Evolutionary conservation across 2,329 filamentous ascomycete species (phyloP), one percentile per base, ranked within the genome.

Genomic region (Knoxdaviesia capensis): DNA sequence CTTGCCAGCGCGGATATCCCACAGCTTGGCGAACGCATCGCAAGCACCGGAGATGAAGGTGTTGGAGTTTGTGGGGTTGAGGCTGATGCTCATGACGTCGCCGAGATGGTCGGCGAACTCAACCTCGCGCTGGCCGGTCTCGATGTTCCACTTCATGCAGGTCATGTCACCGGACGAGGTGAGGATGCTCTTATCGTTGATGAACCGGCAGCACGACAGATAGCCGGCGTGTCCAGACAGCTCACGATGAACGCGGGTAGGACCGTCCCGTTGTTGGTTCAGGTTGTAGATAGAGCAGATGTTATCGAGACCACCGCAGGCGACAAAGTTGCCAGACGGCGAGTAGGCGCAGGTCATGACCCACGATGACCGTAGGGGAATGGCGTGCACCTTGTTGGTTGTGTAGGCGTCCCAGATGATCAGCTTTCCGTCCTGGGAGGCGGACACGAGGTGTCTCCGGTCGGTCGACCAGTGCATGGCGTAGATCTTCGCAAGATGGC

Each of bases 401-500:
- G 88, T 96, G 67, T 98, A 98, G 45, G 90, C 90, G 61, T 98
- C 90, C 90, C 90, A 98, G 58, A 98, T 96, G 62, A 98, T 98
- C 52, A 98, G 77, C 69, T 98, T 98, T 60, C 90, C 90, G 56
- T 98, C 90, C 64, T 98, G 90, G 52, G 90, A 98, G 48, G 90
- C 90, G 8, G 90, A 96, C 41, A 98, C 90, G 47, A 96, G 76
- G 63, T 96, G 90, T 62, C 90, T 79, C 57, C 90, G 78, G 64
- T 98, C 90, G 49, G 90, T 98, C 33, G 90, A 96, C 90, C 90
- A 98, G 69, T 98, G 90, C 90, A 98, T 98, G 54, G 90, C 90
- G 63, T 98, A 98, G 55, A 98, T 98, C 68, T 98, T 98, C 54
- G 90, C 90, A 51, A 98, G 67, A 71, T 98, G 90, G 50, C 90